Base-by-base conservation (phyloP, 2,329 filamentous ascomycete genomes). In the Pseudogymnoascus sp. region DNA sequence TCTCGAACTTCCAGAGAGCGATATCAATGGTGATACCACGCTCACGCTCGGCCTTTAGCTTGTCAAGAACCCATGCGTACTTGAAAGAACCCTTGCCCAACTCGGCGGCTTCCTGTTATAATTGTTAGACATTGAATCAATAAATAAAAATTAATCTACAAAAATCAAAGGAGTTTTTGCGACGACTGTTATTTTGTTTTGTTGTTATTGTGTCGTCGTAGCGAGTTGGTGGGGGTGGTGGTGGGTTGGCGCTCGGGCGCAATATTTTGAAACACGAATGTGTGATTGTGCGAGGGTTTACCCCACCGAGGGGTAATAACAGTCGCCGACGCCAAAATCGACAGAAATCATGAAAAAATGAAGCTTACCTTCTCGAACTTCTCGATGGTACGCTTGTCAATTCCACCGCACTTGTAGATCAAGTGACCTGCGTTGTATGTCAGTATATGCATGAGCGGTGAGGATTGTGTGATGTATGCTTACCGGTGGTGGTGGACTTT, bases 351-450 rank as follows among this genome's bases (percentile, higher is more conserved):
- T 18, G 47, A 12, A 33, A 53, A 53, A 57, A 61, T 33, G 30
- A 57, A 39, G 60, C 86, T 78, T 81, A 95, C 91, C 91, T 99
- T 99, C 92, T 99, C 94, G 88, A 99, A 99, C 90, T 99, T 99
- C 89, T 99, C 94, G 79, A 99, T 99, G 81, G 93, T 97, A 91
- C 94, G 93, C 87, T 93, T 91, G 90, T 99, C 94, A 77, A 97
- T 99, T 91, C 94, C 94, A 89, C 94, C 94, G 86, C 94, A 97
- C 89, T 99, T 93, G 91, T 97, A 97, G 90, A 99, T 97, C 87
- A 99, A 88, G 85, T 93, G 87, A 80, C 87, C 86, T 73, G 80
- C 89, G 78, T 78, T 71, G 73, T 70, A 71, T 70, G 66, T 70
- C 64, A 70, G 57, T 60, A 60, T 62, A 58, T 60, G 58, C 50